Evolutionary conservation across 2,329 filamentous ascomycete genomes (phyloP).

Genomic region (Colletotrichum chrysophilum): DNA sequence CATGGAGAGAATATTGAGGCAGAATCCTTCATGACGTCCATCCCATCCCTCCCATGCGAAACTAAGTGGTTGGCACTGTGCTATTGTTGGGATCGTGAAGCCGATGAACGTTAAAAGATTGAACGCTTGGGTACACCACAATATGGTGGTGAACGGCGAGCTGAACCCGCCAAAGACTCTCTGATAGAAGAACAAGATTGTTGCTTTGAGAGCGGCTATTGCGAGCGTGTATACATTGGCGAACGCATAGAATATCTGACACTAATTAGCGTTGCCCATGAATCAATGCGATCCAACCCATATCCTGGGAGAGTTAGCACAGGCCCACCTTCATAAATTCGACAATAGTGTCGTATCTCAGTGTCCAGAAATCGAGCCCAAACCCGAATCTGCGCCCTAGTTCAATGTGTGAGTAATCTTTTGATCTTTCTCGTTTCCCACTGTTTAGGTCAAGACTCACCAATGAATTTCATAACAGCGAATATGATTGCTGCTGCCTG

Average conservation of each 20-base stretch:
- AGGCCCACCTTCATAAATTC: background rate
- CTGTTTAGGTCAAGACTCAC: background rate
- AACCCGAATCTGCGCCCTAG: background rate
- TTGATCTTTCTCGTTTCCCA: background rate
- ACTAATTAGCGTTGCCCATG: background rate
- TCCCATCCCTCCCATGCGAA: conserved; percentile 48
- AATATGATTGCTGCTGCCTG: background rate
- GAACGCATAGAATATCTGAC: conserved; percentile 1
- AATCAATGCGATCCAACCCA: background rate
- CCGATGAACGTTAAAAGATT: conserved; percentile 18
- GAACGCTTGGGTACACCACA: conserved; percentile 24
- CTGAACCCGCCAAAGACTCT: conserved; percentile 38
- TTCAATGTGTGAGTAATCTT: accelerated
- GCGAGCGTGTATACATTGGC: conserved; percentile 23
- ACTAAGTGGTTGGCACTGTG: conserved; percentile 45
- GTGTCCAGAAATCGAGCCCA: background rate
- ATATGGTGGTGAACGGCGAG: conserved; percentile 25
- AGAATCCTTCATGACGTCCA: conserved; percentile 28
- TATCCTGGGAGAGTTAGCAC: too few species aligned
- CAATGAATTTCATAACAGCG: background rate
- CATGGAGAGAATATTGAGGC: conserved; percentile 40
- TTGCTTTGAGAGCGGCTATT: conserved; percentile 43
- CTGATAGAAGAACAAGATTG: conserved; percentile 41
- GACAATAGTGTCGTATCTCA: background rate
- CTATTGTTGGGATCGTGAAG: conserved; percentile 38